Evolutionary conservation across 1,284 basidiomycete genomes (phyloP).

Genomic region (Limonomyces culmigenus): DNA sequence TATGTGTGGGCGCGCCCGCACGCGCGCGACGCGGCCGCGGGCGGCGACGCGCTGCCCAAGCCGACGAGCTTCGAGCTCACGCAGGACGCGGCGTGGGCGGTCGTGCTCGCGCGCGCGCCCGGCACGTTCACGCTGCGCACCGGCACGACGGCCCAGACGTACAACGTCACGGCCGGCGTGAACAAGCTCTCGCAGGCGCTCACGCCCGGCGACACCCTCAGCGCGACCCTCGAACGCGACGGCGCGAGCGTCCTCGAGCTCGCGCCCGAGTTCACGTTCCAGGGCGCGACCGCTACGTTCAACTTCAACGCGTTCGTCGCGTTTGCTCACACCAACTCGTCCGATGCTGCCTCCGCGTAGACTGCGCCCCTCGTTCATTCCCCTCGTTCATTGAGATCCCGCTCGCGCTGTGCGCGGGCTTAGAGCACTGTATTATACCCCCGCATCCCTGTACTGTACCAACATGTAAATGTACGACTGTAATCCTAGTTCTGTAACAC

Average conservation of each 20-base stretch:
- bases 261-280: conserved; percentile 32
- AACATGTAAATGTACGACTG: no score
- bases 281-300: conserved; percentile 32
- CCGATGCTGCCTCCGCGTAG: no score
- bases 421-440: no score
- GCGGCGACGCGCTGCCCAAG: conserved; percentile 29
- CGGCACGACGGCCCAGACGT: conserved; percentile 23
- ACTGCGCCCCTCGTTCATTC: no score
- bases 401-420: no score
- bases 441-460: no score
- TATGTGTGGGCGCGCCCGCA: conserved; percentile 66
- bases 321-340: no score
- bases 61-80: conserved; percentile 41
- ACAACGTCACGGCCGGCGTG: conserved; percentile 37
- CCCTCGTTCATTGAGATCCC: no score
- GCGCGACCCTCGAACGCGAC: conserved; percentile 36
- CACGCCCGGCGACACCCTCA: conserved; percentile 40
- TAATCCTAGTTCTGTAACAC: no score
- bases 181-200: conserved; percentile 51
- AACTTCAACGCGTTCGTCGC: conserved; percentile 52
- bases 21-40: conserved; percentile 32
- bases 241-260: conserved; percentile 35
- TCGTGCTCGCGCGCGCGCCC: conserved; percentile 44
- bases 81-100: conserved; percentile 43
- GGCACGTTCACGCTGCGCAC: conserved; percentile 33